phyloP scores from a whole-genome alignment of 176 grass and related monocot species.

The bread wheat (Triticum aestivum) region IWGSC_CS_RefSeq_v2.1 NC_057807.1:510444440-510444939 shows the following conservation, averaged over 20 bases:
- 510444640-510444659: too few species aligned
- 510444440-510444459: constrained; percentile 78
- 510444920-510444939: not conserved
- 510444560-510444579: not conserved
- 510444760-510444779: not conserved
- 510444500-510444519: constrained; percentile 23
- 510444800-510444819: not conserved
- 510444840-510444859: too few species aligned
- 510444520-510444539: constrained; percentile 74
- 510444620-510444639: too few species aligned
- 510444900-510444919: not conserved
- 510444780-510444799: not conserved
- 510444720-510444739: not conserved
- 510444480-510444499: constrained; percentile 67
- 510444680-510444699: too few species aligned
- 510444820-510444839: too few species aligned
- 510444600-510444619: not conserved
- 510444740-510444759: not conserved
- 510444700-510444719: not conserved
- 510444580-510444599: not conserved
- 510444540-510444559: constrained; percentile 14
- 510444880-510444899: not conserved
- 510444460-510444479: constrained; percentile 62
- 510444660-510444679: too few species aligned
- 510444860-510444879: too few species aligned